phyloP scores from a whole-genome alignment of 2,329 filamentous ascomycete genomes.

The Diplocarpon rosae region DNA sequence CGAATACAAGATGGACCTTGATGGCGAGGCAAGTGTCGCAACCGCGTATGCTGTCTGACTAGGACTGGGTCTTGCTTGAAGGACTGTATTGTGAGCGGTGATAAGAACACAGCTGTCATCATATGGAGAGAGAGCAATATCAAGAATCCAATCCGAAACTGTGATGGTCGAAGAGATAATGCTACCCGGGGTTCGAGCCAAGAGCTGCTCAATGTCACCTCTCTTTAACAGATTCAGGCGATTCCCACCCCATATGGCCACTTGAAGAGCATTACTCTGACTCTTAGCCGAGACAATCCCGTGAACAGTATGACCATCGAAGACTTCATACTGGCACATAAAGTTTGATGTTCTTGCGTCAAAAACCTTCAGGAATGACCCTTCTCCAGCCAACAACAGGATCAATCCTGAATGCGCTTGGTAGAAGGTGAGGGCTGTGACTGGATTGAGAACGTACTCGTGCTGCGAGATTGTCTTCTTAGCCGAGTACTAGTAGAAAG shows the following conservation, averaged over 20 bases:
- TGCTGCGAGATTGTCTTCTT: slow-evolving; percentile 15
- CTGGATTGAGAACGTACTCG: slow-evolving; percentile 32
- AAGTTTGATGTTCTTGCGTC: slow-evolving; percentile 26
- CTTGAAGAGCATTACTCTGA: slow-evolving; percentile 16
- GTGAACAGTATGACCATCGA: slow-evolving; percentile 61
- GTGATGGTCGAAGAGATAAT: slow-evolving; percentile 29
- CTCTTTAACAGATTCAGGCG: slow-evolving; percentile 32
- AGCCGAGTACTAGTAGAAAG: not conserved
- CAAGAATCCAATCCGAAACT: slow-evolving; percentile 68
- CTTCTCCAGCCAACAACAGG: slow-evolving; percentile 48
- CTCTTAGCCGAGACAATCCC: slow-evolving; percentile 44
- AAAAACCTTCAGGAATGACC: slow-evolving; percentile 46
- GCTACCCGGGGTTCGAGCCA: slow-evolving; percentile 8
- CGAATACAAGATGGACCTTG: slow-evolving; percentile 79
- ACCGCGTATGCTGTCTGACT: slow-evolving; percentile 27
- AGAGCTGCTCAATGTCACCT: slow-evolving; percentile 14
- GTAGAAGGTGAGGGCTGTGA: slow-evolving; percentile 49
- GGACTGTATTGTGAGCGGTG: slow-evolving; percentile 79
- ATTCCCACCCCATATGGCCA: slow-evolving; percentile 62
- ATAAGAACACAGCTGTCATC: slow-evolving; percentile 45
- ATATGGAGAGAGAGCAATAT: slow-evolving; percentile 45
- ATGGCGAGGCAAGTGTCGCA: slow-evolving; percentile 48
- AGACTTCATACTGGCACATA: slow-evolving; percentile 40
- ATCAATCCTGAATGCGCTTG: slow-evolving; percentile 22
- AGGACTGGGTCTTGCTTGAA: slow-evolving; percentile 35